These are phyloP conservation scores for Candida sakaeoensis DNA, from an alignment of 805 yeast species.

Conservation along the genomic window DNA sequence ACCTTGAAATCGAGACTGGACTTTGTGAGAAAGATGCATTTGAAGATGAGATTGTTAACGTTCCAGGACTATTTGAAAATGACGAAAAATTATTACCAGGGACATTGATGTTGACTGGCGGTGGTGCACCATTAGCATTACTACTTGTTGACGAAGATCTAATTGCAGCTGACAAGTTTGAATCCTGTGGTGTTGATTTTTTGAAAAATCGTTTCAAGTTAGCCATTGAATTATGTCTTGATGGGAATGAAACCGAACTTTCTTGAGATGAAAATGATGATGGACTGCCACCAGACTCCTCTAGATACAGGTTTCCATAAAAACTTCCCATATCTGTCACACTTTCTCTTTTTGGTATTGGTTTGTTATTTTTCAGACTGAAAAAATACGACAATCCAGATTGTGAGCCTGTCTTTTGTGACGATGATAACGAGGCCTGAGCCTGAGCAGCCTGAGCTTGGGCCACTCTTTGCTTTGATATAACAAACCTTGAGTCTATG, in stretches of 20 bases:
- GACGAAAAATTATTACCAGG: constrained; percentile 1
- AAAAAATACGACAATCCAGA: constrained; percentile 48
- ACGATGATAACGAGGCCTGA: constrained; percentile 26
- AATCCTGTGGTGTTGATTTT: constrained; percentile 25
- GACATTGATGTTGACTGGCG: constrained; percentile 1
- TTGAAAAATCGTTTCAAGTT: constrained; percentile 72
- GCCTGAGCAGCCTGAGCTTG: constrained; percentile 44
- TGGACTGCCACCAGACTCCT: constrained; percentile 27
- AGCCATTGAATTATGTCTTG: constrained; percentile 76
- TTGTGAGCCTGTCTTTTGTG: constrained; percentile 40
- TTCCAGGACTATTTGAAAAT: constrained; percentile 8
- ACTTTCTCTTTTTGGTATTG: constrained; percentile 27
- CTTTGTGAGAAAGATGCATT: constrained; percentile 34
- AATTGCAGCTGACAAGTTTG: constrained; percentile 22
- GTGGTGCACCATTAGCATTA: neutral
- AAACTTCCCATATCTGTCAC: constrained; percentile 41
- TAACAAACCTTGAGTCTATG: constrained; percentile 83
- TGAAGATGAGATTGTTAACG: constrained; percentile 27
- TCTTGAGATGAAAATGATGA: constrained; percentile 35
- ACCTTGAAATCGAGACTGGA: constrained; percentile 29
- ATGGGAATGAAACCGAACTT: constrained; percentile 21
- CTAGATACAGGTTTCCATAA: constrained; percentile 36
- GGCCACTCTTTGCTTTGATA: constrained; percentile 71
- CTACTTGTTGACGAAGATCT: constrained; percentile 16
- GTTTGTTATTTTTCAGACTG: constrained; percentile 35